Evolutionary conservation across 768 basidiomycete species (phyloP).

Genomic region (Tylopilus intermedius): DNA sequence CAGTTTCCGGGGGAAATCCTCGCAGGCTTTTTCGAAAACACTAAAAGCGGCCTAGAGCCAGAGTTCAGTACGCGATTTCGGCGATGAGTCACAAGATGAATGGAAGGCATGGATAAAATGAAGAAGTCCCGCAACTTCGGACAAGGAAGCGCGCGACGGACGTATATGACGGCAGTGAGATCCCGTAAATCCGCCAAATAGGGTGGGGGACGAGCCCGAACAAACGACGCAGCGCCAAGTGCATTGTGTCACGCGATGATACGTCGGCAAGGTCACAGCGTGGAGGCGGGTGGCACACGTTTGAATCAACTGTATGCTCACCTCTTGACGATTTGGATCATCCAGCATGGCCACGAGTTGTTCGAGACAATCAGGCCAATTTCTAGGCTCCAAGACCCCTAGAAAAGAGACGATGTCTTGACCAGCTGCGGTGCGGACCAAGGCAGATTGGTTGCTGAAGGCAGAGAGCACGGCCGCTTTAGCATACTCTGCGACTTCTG

Average conservation of each 20-base stretch:
- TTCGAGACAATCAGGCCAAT: constrained; percentile 93
- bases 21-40: constrained; percentile 90
- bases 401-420: constrained; percentile 90
- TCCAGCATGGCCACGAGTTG: constrained; percentile 79
- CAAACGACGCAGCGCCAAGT: constrained; percentile 5
- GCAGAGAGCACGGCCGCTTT: constrained; percentile 74
- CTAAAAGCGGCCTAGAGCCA: constrained; percentile 77
- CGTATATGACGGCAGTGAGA: constrained; percentile 6
- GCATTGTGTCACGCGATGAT: neutral
- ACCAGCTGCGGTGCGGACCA: constrained; percentile 92
- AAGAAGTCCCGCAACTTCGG: constrained; percentile 3
- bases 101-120: neutral
- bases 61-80: constrained; percentile 15
- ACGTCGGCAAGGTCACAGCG: neutral
- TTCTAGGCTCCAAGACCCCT: constrained; percentile 80
- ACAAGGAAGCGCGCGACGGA: neutral
- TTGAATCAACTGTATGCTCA: constrained; percentile 36
- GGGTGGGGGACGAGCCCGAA: neutral
- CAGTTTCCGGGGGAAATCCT: constrained; percentile 94
- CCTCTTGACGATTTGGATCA: constrained; percentile 81
- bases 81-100: neutral
- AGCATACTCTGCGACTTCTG: constrained; percentile 66
- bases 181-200: constrained; percentile 6
- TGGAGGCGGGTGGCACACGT: neutral
- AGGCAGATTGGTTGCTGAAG: constrained; percentile 73